Base-by-base conservation (phyloP, 208 protist genomes). In the Leishmania turanica region DNA sequence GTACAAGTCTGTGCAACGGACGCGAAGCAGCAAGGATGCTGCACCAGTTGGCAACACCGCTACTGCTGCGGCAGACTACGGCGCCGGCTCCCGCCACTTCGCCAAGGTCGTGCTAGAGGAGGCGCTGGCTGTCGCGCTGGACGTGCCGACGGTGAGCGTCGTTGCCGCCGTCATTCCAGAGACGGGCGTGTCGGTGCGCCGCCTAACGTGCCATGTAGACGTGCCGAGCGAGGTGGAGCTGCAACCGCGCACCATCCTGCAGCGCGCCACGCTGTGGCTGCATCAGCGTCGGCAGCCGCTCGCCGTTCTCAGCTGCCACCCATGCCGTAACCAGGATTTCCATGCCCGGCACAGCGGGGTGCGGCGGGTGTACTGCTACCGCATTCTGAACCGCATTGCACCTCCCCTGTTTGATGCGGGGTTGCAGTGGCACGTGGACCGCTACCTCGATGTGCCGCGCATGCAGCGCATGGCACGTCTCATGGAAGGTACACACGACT, bases 381-480 rank as follows among this genome's bases (percentile, higher is more conserved):
- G 95, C 74, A 95, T 98, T 64, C 87, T 96, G n/a, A 98, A 98
- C 84, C 93, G 95, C 53, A 86, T 98, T 31, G 95, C 95, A 0
- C 95, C 95, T 5, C 95, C 95, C 37, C 83, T 98, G 34, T 96
- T 97, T 78, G 93, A 97, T 53, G 93, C 91, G 3, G 93, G 92
- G 31, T 53, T 94, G 53, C 95, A 97, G 79, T 98, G 95, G 93
- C 95, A 98, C 85, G 92, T 98, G 1, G 93, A 97, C 78, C 89
- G 95, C 69, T 89, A 92, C 66, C 87, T 98, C 47, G 92, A 98
- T 78, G 88, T 95, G 15, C 73, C 88, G 2, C 87, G 92, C 68
- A 98, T 98, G 95, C 86, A 94, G 75, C 91, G 92, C 19, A 92
- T 96, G 77, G 92, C 93, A 2, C 79, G 70, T 45, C 74, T 77